Evolutionary conservation across 495 filamentous ascomycete genomes (phyloP).

Genomic region (Xylaria grammica): DNA sequence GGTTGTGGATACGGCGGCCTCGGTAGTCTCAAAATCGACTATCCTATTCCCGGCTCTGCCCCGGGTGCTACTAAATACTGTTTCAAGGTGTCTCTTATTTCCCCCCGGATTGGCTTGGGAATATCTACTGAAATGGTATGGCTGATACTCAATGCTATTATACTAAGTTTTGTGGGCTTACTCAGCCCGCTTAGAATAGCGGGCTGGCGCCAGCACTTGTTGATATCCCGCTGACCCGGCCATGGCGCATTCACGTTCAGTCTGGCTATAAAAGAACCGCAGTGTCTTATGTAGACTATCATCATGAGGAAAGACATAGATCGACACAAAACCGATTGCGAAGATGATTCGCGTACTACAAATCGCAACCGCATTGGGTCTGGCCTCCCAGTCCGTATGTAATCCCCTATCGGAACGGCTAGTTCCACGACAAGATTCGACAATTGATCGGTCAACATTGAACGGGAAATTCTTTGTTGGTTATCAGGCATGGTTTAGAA

Average conservation of each 20-base stretch:
- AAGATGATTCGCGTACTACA: slow-evolving; percentile 14
- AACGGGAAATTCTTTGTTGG: slow-evolving; percentile 39
- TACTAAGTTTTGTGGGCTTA: background rate
- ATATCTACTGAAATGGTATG: background rate
- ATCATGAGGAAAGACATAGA: background rate
- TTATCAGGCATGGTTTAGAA: slow-evolving; percentile 41
- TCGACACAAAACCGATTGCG: background rate
- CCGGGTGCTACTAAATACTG: too few species aligned
- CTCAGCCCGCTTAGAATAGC: slow-evolving; percentile 8
- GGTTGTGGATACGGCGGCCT: background rate
- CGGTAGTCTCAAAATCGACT: background rate
- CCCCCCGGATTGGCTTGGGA: background rate
- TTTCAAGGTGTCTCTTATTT: background rate
- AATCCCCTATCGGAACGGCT: background rate
- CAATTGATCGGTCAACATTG: slow-evolving; percentile 35
- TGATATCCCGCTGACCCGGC: background rate
- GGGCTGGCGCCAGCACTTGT: slow-evolving; percentile 15
- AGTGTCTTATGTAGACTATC: background rate
- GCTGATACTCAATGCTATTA: background rate
- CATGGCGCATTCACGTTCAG: background rate
- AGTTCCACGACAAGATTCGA: slow-evolving; percentile 21
- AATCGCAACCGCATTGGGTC: slow-evolving; percentile 8
- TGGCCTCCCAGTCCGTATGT: slow-evolving; percentile 3
- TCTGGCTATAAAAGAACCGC: background rate
- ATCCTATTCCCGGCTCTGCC: background rate